Evolutionary conservation across 169 alveolate genomes (phyloP).

Genomic region (Cryptosporidium meleagridis): DNA sequence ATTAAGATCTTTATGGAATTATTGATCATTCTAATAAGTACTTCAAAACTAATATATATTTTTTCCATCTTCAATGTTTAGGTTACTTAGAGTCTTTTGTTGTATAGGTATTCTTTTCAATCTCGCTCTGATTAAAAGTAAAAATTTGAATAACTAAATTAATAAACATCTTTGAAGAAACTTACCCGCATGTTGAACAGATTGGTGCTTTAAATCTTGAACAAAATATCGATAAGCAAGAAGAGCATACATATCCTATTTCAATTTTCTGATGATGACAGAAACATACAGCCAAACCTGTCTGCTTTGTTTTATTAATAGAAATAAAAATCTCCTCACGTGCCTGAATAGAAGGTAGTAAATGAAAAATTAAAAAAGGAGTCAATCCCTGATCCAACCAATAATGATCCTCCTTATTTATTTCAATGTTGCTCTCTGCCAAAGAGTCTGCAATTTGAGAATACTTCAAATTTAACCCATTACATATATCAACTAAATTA

Average conservation of each 20-base stretch:
- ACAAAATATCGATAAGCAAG: slow-evolving; percentile 63
- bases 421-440: neutral
- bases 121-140: slow-evolving; percentile 33
- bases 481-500: slow-evolving; percentile 53
- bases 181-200: slow-evolving; percentile 71
- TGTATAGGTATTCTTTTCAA: slow-evolving; percentile 57
- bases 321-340: slow-evolving; percentile 33
- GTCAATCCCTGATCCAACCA: slow-evolving; percentile 33
- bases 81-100: slow-evolving; percentile 38
- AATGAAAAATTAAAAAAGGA: slow-evolving; percentile 46
- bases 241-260: slow-evolving; percentile 62
- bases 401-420: neutral
- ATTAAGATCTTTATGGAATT: neutral
- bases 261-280: slow-evolving; percentile 65
- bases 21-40: neutral
- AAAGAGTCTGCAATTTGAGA: slow-evolving; percentile 23
- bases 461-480: slow-evolving; percentile 43
- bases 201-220: slow-evolving; percentile 63
- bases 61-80: slow-evolving; percentile 66
- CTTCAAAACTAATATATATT: slow-evolving; percentile 21
- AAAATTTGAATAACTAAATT: neutral
- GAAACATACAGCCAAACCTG: slow-evolving; percentile 65
- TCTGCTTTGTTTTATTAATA: slow-evolving; percentile 23
- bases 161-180: neutral
- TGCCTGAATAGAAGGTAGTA: slow-evolving; percentile 58